phyloP scores from a whole-genome alignment of 2,329 filamentous ascomycete genomes.

The Phialophora tarda region DNA sequence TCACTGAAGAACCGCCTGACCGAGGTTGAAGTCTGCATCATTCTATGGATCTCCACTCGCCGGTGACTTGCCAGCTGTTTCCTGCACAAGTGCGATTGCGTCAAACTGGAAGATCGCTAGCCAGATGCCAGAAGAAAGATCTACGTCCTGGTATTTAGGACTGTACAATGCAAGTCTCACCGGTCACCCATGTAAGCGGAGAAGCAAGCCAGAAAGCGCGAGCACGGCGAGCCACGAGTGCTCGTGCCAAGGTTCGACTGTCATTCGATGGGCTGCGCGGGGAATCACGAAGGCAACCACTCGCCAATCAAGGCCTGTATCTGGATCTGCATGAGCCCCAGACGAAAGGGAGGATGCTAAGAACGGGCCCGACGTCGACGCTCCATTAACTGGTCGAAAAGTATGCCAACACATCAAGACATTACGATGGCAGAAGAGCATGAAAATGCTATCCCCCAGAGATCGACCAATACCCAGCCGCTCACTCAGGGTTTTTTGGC shows the following conservation, averaged over 20 bases:
- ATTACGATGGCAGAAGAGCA: slow-evolving; percentile 36
- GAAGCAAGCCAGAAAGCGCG: slow-evolving; percentile 22
- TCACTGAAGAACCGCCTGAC: background rate
- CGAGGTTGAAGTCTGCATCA: slow-evolving; percentile 16
- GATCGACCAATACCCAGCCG: slow-evolving; percentile 36
- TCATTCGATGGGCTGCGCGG: slow-evolving; percentile 26
- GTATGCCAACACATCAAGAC: slow-evolving; percentile 41
- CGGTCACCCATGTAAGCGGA: slow-evolving; percentile 30
- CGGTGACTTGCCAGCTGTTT: slow-evolving; percentile 34
- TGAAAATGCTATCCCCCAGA: slow-evolving; percentile 26
- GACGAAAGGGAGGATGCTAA: slow-evolving; percentile 31
- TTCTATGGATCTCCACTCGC: slow-evolving; percentile 30
- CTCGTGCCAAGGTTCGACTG: slow-evolving; percentile 5
- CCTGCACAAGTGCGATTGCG: slow-evolving; percentile 25
- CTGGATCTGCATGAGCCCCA: slow-evolving; percentile 35
- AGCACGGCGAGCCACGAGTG: slow-evolving; percentile 20
- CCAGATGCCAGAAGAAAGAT: slow-evolving; percentile 14
- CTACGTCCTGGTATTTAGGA: background rate
- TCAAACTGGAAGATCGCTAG: slow-evolving; percentile 27
- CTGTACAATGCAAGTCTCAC: slow-evolving; percentile 27
- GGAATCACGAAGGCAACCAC: slow-evolving; percentile 15
- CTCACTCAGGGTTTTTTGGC: slow-evolving; percentile 36
- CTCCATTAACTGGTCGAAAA: slow-evolving; percentile 38
- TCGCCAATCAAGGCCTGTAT: slow-evolving; percentile 32
- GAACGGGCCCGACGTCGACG: slow-evolving; percentile 35